Conservation (phyloP, 2,329 filamentous ascomycete species). For the Cladophialophora exuberans region DNA sequence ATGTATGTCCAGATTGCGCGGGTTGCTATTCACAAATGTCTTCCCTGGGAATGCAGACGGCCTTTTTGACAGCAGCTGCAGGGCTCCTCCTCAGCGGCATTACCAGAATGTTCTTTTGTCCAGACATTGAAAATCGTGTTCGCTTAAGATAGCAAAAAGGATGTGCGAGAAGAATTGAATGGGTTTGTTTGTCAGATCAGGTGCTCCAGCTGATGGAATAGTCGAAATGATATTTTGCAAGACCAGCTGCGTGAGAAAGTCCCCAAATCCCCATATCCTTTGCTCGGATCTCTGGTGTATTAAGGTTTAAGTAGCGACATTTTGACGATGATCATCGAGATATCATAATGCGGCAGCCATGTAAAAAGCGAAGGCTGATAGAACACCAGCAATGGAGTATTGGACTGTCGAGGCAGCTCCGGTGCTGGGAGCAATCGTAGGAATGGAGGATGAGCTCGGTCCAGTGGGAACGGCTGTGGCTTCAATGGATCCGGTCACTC, state of each 20-base stretch:
- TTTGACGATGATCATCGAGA: not conserved
- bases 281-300: constrained; percentile 6
- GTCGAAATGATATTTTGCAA: constrained; percentile 14
- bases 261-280: constrained; percentile 5
- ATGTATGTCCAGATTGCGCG: constrained; percentile 8
- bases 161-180: constrained; percentile 12
- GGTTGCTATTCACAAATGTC: constrained; percentile 2
- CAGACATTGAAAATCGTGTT: constrained; percentile 13
- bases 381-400: constrained; percentile 7
- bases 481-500: not conserved
- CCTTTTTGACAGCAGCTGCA: too few relatives aligned
- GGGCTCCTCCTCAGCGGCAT: constrained; percentile 20
- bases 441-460: constrained; percentile 13
- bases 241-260: constrained; percentile 23
- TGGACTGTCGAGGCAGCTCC: constrained; percentile 13
- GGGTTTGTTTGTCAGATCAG: constrained; percentile 9
- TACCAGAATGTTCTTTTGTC: constrained; percentile 27
- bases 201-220: constrained; percentile 8
- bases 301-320: not conserved
- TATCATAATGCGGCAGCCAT: constrained; percentile 12
- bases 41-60: too few relatives aligned
- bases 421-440: constrained; percentile 16
- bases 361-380: constrained; percentile 18
- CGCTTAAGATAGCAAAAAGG: not conserved
- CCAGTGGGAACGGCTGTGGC: constrained; percentile 21